Evolutionary conservation across 177 flowering plant species (phyloP).

Genomic region (Vitis hybrid): DNA sequence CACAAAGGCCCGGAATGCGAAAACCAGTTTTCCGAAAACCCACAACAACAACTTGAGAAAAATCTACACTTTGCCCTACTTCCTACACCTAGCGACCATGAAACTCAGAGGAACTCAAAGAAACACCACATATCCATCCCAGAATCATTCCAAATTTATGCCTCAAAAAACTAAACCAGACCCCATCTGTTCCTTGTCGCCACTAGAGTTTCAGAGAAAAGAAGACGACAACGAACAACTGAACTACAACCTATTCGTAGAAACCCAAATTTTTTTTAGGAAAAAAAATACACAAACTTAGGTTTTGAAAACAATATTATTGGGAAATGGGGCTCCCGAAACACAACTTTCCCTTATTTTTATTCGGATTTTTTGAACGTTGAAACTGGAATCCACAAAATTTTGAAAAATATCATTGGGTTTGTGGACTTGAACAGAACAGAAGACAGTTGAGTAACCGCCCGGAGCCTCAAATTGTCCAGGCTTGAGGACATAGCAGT

Average conservation of each 20-base stretch:
- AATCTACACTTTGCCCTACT: too few species aligned
- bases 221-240: too few species aligned
- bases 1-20: too few species aligned
- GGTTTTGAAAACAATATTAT: too few species aligned
- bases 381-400: background rate
- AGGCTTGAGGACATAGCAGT: background rate
- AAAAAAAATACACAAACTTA: background rate
- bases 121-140: conserved; percentile 11
- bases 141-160: conserved; percentile 1
- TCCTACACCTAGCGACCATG: too few species aligned
- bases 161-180: conserved; percentile 8
- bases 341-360: background rate
- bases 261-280: too few species aligned
- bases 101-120: too few species aligned
- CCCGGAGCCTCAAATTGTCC: background rate
- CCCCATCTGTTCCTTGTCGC: background rate
- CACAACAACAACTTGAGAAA: too few species aligned
- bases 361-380: background rate
- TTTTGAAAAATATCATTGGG: background rate
- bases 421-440: background rate
- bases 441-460: conserved; percentile 4
- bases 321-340: too few species aligned
- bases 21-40: too few species aligned
- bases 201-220: too few species aligned
- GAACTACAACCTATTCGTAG: background rate